Base-by-base conservation (phyloP, 129 eudicot species). In the Flaveria brownii region DNA sequence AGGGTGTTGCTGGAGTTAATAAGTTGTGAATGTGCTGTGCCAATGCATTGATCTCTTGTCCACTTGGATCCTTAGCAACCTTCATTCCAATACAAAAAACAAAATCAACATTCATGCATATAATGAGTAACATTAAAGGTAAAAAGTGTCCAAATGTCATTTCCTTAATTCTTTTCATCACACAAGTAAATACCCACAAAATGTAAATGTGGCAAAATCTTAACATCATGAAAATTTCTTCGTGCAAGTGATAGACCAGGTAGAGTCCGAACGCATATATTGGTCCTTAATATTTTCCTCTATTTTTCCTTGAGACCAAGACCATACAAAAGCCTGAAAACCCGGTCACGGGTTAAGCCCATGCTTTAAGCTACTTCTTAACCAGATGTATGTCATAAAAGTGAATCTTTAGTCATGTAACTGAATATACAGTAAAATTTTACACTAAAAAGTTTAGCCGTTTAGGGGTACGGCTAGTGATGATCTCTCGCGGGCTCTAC, bases 31-130 rank as follows among this genome's bases (percentile, higher is more conserved):
- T 85, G 79, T 90, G 96, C 47, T 90, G 92, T n/a, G 81, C 83
- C 81, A 90, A 69, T n/a, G 92, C 96, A 82, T 87, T 84, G 63
- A 90, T 90, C 72, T 87, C 88, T 77, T 87, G 71, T 18, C 96
- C 96, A 41, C 28, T 78, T 77, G 96, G 96, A 77, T 90, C 90
- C 74, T 90, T 85, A 8, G 96, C 96, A 46, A 90, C 92, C 96
- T 87, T 57, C 75, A 55, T 12, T 25, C 46, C 64, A 80, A 42
- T 39, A 0, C 16, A 39, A 41, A 46, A 46, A 43, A 63, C 25
- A 6, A 36, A 50, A n/a, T 59, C 15, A 41, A 22, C 23, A 17
- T 51, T 39, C 11, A 64, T 52, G 68, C n/a, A 72, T 47, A 63
- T 52, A 63, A 71, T 30, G 46, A 61, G 42, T 72, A 9, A 39